Evolutionary conservation across 371 early-diverging fungal genomes (phyloP).

Genomic region (Smittium mucronatum): DNA sequence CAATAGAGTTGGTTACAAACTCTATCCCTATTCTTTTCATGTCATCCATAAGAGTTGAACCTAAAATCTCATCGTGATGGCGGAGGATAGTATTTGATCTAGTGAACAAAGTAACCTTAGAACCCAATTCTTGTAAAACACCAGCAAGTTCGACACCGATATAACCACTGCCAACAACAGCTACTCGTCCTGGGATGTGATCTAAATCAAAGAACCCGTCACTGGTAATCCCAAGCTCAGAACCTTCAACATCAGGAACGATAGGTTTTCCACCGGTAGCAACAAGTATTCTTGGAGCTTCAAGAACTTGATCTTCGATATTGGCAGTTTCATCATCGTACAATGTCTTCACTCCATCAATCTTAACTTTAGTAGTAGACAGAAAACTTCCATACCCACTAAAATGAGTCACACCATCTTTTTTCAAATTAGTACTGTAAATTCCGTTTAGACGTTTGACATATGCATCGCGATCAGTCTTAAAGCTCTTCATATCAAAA

Average conservation of each 20-base stretch:
- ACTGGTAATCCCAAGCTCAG: conserved; percentile 74
- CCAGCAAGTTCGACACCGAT: conserved; percentile 96
- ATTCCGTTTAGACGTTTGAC: conserved; percentile 91
- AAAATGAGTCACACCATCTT: conserved; percentile 72
- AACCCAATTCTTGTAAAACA: conserved; percentile 77
- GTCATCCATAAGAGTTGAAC: conserved; percentile 63
- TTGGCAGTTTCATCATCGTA: too few relatives aligned
- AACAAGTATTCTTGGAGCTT: conserved; percentile 74
- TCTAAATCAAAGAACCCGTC: conserved; percentile 95
- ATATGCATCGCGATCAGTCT: conserved; percentile 88
- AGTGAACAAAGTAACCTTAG: conserved; percentile 75
- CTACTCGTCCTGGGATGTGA: conserved; percentile 79
- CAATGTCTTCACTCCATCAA: too few relatives aligned
- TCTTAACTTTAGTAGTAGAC: conserved; percentile 54
- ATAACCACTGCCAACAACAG: conserved; percentile 80
- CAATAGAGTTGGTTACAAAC: conserved; percentile 53
- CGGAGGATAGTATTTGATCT: conserved; percentile 74
- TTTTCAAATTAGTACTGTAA: conserved; percentile 77
- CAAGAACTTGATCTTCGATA: conserved; percentile 37
- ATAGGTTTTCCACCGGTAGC: conserved; percentile 73
- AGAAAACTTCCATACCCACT: conserved; percentile 77
- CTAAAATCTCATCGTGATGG: conserved; percentile 65
- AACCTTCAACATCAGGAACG: conserved; percentile 66
- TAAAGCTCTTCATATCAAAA: conserved; percentile 55
- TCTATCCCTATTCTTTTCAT: conserved; percentile 58